phyloP scores from a whole-genome alignment of 192 early-diverging fungal genomes.

The Jimgerdemannia lactiflua region DNA sequence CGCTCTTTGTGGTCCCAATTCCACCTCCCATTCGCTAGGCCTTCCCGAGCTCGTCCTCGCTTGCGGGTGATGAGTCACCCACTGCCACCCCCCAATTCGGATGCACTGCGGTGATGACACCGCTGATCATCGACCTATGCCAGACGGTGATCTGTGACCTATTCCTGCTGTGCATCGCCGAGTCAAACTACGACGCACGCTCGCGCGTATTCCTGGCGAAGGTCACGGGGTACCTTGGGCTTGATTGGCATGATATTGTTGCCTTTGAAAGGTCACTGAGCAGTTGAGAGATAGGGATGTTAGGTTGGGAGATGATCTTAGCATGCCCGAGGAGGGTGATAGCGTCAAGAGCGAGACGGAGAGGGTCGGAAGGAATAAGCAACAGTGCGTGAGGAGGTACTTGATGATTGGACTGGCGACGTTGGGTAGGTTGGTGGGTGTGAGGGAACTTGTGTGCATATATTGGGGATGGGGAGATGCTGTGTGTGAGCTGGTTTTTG shows the following conservation, averaged over 20 bases:
- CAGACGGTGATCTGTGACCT: constrained; percentile 88
- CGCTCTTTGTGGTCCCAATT: no score
- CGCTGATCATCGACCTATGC: constrained; percentile 71
- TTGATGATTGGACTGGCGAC: constrained; percentile 86
- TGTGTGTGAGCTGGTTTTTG: no score
- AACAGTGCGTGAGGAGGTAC: constrained; percentile 69
- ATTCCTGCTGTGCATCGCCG: constrained; percentile 79
- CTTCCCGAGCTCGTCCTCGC: no score
- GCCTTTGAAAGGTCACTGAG: constrained; percentile 76
- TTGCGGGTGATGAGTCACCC: no score
- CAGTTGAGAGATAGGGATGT: constrained; percentile 47
- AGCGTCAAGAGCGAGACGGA: constrained; percentile 40
- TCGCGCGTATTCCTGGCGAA: constrained; percentile 71
- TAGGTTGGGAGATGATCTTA: constrained; percentile 21
- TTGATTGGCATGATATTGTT: constrained; percentile 76
- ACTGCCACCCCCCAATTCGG: no score
- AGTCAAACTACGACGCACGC: constrained; percentile 82
- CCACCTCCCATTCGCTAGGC: no score
- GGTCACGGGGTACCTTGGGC: constrained; percentile 63
- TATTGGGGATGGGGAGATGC: no score
- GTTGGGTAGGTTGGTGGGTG: constrained; percentile 21
- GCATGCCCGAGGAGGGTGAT: constrained; percentile 33
- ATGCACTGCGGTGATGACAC: no score
- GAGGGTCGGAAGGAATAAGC: constrained; percentile 66
- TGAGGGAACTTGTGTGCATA: no score